Base-by-base conservation (phyloP, 345 rosid genomes). In the Eucalyptus erythrocorys region DNA sequence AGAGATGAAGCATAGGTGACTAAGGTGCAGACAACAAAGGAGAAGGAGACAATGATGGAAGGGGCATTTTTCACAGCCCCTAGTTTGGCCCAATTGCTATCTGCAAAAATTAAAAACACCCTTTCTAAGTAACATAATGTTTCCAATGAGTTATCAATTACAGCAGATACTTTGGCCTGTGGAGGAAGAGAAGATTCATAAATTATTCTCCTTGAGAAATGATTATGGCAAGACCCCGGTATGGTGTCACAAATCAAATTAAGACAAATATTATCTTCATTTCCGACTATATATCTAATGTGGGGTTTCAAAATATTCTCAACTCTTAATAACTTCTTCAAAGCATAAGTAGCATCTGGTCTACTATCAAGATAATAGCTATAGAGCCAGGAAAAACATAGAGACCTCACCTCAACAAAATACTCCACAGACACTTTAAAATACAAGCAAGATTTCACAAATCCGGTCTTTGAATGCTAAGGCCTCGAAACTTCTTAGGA, bases 221-320 rank as follows among this genome's bases (percentile, higher is more conserved):
- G n/a, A 57, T 59, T 59, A 14, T 0, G 0, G 66, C 6, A 5
- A 26, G 66, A 26, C 26, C 32, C 66, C 14, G 10, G n/a, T 3
- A 26, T 57, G 64, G 24, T 10, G 24, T 4, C 3, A 12, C 2
- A 5, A 57, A 57, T 59, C 6, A 59, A 26, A 59, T 27, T 12
- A 53, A 53, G 59, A n/a, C n/a, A 53, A 7, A 22, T 53, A 9
- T 22, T 53, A 53, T 53, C 59, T 53, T 0, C 3, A 53, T 1
- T 53, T 21, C 5, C 59, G 27, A 53, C 59, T 0, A 53, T 8
- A 4, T 53, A 8, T 53, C 5, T 53, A 4, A 53, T 53, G 12
- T 53, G 26, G n/a, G n/a, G n/a, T n/a, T n/a, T n/a, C n/a, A n/a
- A n/a, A n/a, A n/a, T n/a, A n/a, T n/a, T n/a, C n/a, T n/a, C n/a